Base-by-base conservation (phyloP, 2,329 filamentous ascomycete species). In the Talaromyces sp. region DNA sequence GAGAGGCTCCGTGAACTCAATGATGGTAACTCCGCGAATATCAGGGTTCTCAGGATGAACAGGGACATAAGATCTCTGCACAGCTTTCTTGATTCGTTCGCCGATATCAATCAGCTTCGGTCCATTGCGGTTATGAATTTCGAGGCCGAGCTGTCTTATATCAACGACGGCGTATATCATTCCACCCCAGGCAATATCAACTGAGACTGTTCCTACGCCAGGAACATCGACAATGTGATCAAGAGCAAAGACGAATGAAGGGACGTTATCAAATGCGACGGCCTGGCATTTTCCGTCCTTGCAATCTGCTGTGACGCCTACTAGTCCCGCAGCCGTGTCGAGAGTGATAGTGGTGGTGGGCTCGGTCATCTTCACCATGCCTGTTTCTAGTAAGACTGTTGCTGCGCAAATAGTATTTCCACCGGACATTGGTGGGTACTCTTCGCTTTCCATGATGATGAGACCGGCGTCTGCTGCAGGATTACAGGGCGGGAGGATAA, bases 101-200 rank as follows among this genome's bases (percentile, higher is more conserved):
- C 56, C 58, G 11, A 57, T 4, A 32, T 57, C 54, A 43, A 52
- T 39, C 17, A 59, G 14, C 66, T 52, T 64, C 0, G 65, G 44
- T 1, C 69, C 73, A 40, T 71, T 46, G 14, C 59, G 43, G 36
- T 66, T 65, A n/a, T 65, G 58, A n/a, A 78, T 64, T 3, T 47
- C 44, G 2, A 77, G 50, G 0, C 71, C 71, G 2, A 76, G 54
- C 0, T 68, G 65, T 1, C 58, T 57, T 0, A 66, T 71, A 36
- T 77, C 72, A 0, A 78, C 73, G 9, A 79, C 46, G 3, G 60
- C 74, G 48, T 74, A 79, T 47, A 70, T 67, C 75, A 76, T 77
- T 1, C 76, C 76, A 5, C 76, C 76, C 65, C 70, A 79, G 6
- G 71, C 76, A 42, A 79, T 62, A 48, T 79, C 75, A 2, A 77